phyloP scores from a whole-genome alignment of 1,139 yeast genomes.

The Blastobotrys proliferans region DNA sequence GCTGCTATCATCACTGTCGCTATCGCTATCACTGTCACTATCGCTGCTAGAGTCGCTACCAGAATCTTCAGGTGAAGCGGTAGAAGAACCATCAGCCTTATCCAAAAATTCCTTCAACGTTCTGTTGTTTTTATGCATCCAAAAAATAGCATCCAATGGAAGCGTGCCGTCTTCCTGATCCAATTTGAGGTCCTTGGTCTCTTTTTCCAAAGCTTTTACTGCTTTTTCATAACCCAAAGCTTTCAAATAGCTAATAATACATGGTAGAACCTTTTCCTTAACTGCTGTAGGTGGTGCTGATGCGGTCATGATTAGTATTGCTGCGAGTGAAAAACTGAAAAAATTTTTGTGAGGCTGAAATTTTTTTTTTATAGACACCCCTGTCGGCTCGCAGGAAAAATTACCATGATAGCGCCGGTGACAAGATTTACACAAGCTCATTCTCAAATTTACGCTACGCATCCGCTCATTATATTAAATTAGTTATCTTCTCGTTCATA shows the following conservation, averaged over 20 bases:
- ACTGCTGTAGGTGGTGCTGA: constrained; percentile 7
- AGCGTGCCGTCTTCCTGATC: constrained; percentile 17
- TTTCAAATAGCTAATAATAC: constrained; percentile 26
- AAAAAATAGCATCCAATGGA: constrained; percentile 24
- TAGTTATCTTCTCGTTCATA: constrained; percentile 26
- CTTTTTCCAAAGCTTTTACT: constrained; percentile 26
- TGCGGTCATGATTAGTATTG: not conserved
- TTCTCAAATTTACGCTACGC: too few relatives aligned
- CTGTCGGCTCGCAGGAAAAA: too few relatives aligned
- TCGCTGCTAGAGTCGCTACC: constrained; percentile 24
- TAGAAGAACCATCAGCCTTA: constrained; percentile 20
- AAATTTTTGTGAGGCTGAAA: not conserved
- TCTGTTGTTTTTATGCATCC: constrained; percentile 25
- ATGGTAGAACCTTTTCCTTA: constrained; percentile 24
- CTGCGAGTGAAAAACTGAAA: not conserved
- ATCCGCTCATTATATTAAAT: too few relatives aligned
- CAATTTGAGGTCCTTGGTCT: constrained; percentile 16
- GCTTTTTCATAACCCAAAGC: constrained; percentile 26
- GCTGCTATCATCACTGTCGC: constrained; percentile 12
- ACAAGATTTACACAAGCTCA: too few relatives aligned
- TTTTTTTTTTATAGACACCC: not conserved
- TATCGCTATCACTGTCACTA: constrained; percentile 20
- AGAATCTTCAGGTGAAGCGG: constrained; percentile 24
- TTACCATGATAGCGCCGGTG: too few relatives aligned
- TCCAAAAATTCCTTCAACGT: constrained; percentile 27